A percentile compares a stretch with the other conserved stretches of the same genome.
Conservation (phyloP, 768 basidiomycete genomes). For the Baorangia bicolor region DNA sequence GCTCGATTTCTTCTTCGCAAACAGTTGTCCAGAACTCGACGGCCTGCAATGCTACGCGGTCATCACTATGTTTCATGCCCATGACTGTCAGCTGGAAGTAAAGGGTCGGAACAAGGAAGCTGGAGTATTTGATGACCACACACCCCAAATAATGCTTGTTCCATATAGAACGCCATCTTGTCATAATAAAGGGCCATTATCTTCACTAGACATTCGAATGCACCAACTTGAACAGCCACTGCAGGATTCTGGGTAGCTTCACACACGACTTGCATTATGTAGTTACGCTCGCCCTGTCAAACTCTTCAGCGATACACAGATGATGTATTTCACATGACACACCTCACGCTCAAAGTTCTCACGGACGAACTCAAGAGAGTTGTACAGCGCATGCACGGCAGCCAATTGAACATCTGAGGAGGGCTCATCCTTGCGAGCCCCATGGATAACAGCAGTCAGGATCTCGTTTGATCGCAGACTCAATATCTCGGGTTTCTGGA, state of each 20-base stretch:
- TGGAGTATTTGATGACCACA: conserved; percentile 30
- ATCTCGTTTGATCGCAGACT: conserved; percentile 93
- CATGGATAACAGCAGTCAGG: conserved; percentile 96
- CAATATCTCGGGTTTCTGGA: conserved; percentile 89
- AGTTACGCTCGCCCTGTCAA: conserved; percentile 92
- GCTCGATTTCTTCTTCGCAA: conserved; percentile 94
- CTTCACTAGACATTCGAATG: conserved; percentile 92
- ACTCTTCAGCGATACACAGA: conserved; percentile 1
- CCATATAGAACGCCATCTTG: conserved; percentile 99
- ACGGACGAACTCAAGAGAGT: conserved; percentile 95
- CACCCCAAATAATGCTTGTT: conserved; percentile 96
- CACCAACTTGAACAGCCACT: conserved; percentile 86
- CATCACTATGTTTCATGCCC: conserved; percentile 94
- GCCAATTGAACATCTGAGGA: conserved; percentile 89
- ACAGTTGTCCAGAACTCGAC: conserved; percentile 99
- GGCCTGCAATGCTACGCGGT: conserved; percentile 90
- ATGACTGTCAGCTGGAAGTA: conserved; percentile 80
- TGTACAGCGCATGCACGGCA: conserved; percentile 88
- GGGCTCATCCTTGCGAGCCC: conserved; percentile 93
- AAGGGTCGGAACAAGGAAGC: conserved; percentile 16
- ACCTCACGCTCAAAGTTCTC: conserved; percentile 99
- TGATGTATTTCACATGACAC: conserved; percentile 26
- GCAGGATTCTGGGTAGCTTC: conserved; percentile 90
- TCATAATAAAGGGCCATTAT: conserved; percentile 99
- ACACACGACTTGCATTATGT: conserved; percentile 99